Evolutionary conservation across 2,329 filamentous ascomycete genomes (phyloP).

Genomic region (Cercospora janseana): DNA sequence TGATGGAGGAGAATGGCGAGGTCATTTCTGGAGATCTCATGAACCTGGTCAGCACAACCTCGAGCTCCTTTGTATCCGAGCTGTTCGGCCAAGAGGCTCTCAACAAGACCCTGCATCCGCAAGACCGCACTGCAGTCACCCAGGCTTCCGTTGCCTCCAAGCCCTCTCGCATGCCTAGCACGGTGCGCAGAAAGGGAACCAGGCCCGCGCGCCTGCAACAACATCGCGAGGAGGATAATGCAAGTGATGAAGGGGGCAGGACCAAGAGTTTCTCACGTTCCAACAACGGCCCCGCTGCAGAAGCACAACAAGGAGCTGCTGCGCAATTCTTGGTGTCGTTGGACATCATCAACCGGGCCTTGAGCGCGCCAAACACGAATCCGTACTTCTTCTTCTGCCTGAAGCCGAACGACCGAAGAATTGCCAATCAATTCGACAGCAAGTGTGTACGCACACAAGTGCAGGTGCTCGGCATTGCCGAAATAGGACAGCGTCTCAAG

Average conservation of each 20-base stretch:
- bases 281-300: constrained; percentile 31
- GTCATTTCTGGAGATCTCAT: constrained; percentile 93
- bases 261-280: constrained; percentile 39
- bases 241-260: constrained; percentile 36
- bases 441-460: constrained; percentile 95
- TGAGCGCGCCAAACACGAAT: constrained; percentile 80
- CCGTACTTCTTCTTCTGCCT: constrained; percentile 95
- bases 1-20: constrained; percentile 94
- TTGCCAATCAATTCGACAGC: constrained; percentile 98
- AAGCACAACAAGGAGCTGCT: constrained; percentile 77
- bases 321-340: constrained; percentile 87
- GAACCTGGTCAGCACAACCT: constrained; percentile 85
- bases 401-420: constrained; percentile 94
- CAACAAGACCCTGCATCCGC: constrained; percentile 88
- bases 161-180: constrained; percentile 85
- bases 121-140: constrained; percentile 86
- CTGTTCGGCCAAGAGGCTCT: constrained; percentile 95
- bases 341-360: constrained; percentile 84
- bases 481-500: constrained; percentile 89
- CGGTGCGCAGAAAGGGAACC: constrained; percentile 75
- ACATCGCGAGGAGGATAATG: constrained; percentile 48
- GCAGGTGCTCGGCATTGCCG: constrained; percentile 92
- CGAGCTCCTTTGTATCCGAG: constrained; percentile 82
- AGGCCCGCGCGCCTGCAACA: constrained; percentile 46
- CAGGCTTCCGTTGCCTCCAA: constrained; percentile 96